Evolutionary conservation across 345 rosid genomes (phyloP).

Genomic region (Cardiospermum halicacabum): DNA sequence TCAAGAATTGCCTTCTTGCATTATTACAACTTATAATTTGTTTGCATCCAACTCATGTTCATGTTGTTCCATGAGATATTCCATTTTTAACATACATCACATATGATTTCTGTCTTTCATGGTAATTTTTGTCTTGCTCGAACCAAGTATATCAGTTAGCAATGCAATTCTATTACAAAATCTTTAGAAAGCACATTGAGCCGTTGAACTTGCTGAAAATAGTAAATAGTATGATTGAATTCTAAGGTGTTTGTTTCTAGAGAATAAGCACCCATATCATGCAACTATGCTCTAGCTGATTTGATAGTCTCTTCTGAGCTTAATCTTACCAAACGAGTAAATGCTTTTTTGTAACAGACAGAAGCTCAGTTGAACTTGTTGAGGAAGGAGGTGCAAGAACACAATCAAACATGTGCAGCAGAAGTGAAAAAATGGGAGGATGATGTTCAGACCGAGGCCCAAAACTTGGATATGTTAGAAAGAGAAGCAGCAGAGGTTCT

Average conservation of each 20-base stretch:
- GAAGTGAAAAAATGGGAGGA: slow-evolving; percentile 61
- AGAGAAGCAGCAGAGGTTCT: slow-evolving; percentile 68
- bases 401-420: slow-evolving; percentile 34
- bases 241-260: too few relatives aligned
- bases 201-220: too few relatives aligned
- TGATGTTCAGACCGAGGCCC: slow-evolving; percentile 44
- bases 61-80: too few relatives aligned
- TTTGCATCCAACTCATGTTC: too few relatives aligned
- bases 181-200: too few relatives aligned
- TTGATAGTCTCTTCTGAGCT: not conserved
- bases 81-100: too few relatives aligned
- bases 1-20: not conserved
- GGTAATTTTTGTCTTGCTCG: too few relatives aligned
- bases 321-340: not conserved
- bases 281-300: not conserved
- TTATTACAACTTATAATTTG: not conserved
- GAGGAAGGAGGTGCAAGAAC: slow-evolving; percentile 57
- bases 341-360: slow-evolving; percentile 30
- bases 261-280: not conserved
- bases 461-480: slow-evolving; percentile 49
- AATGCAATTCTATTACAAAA: too few relatives aligned
- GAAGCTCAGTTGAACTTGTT: slow-evolving; percentile 45
- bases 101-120: too few relatives aligned
- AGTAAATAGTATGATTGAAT: too few relatives aligned
- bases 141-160: too few relatives aligned